Evolutionary conservation across 257 asterid genomes (phyloP).

Genomic region (Penstemon davidsonii): DNA sequence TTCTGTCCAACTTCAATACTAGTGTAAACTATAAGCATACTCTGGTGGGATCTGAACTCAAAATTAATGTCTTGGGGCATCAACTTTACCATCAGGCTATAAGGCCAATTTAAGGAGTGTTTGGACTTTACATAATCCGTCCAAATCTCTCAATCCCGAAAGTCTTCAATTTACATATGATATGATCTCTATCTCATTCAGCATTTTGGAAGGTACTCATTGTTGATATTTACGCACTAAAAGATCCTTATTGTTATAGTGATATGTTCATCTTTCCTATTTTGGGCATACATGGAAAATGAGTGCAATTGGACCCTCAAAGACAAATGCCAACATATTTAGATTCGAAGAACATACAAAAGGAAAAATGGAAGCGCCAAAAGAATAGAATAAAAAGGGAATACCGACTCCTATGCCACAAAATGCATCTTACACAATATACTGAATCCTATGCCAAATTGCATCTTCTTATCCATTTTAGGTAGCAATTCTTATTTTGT

Average conservation of each 20-base stretch:
- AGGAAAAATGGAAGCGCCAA: constrained; percentile 52
- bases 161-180: not conserved
- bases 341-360: constrained; percentile 47
- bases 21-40: too few species aligned
- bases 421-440: too few species aligned
- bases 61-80: too few species aligned
- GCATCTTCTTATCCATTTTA: constrained; percentile 27
- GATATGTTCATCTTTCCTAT: not conserved
- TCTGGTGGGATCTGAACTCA: too few species aligned
- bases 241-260: constrained; percentile 13
- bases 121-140: not conserved
- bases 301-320: constrained; percentile 28
- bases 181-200: constrained; percentile 7
- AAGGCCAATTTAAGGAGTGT: too few species aligned
- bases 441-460: constrained; percentile 22
- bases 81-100: too few species aligned
- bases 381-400: constrained; percentile 12
- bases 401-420: not conserved
- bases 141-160: not conserved
- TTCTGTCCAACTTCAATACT: too few species aligned
- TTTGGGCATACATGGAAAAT: constrained; percentile 14
- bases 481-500: constrained; percentile 17
- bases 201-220: constrained; percentile 35
- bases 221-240: constrained; percentile 39
- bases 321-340: constrained; percentile 8